phyloP scores from a whole-genome alignment of 352 stramenopile genomes.

The Discostella stelligera region DNA sequence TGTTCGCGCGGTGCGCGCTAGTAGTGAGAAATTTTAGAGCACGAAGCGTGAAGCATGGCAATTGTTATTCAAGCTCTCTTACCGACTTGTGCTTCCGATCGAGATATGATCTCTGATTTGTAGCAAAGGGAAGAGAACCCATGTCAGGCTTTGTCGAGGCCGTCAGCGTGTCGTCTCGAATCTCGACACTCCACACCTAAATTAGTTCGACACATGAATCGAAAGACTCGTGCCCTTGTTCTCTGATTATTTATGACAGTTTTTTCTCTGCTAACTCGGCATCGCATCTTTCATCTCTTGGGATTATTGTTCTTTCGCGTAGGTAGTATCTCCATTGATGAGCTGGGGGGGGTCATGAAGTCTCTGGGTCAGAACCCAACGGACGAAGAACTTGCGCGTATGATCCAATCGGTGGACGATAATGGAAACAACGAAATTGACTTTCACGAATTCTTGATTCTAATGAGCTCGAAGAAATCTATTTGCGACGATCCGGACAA shows the following conservation, averaged over 20 bases:
- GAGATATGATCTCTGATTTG: too few species aligned
- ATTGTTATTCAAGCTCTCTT: too few species aligned
- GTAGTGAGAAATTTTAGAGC: too few species aligned
- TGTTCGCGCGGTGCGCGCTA: too few species aligned
- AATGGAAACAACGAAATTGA: conserved; percentile 99
- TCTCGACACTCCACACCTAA: background rate
- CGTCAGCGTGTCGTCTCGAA: too few species aligned
- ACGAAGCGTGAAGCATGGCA: too few species aligned
- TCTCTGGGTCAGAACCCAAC: conserved; percentile 73
- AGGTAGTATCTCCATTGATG: conserved; percentile 75
- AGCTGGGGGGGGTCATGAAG: conserved; percentile 77
- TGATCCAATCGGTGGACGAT: conserved; percentile 99
- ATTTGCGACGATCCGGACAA: conserved; percentile 68
- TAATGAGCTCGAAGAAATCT: conserved; percentile 98
- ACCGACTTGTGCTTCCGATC: too few species aligned
- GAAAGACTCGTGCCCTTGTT: background rate
- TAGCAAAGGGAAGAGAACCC: too few species aligned
- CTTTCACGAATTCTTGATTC: conserved; percentile 99
- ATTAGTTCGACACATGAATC: background rate
- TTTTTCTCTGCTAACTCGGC: background rate
- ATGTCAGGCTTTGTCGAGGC: too few species aligned
- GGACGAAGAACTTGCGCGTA: conserved; percentile 95
- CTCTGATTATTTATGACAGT: background rate
- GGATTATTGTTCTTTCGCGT: background rate
- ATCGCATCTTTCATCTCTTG: background rate